A percentile compares a stretch with the other conserved stretches of the same genome.
Evolutionary conservation across 805 yeast genomes (phyloP).

Genomic region (Kuraishia hungarica): DNA sequence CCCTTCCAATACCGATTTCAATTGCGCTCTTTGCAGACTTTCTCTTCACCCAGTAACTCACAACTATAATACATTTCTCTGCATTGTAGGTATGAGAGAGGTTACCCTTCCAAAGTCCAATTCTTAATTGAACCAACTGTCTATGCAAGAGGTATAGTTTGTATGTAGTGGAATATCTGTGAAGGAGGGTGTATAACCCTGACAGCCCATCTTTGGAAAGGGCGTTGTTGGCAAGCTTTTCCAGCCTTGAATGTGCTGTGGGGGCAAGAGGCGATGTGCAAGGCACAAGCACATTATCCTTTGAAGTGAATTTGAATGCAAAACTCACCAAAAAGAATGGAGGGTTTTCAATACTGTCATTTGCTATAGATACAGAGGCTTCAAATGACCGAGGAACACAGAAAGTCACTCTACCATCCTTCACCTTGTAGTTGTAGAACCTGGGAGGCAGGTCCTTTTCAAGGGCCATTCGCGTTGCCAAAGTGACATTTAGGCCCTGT

Average conservation of each 20-base stretch:
- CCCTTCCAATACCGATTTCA: conserved; percentile 49
- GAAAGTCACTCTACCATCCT: conserved; percentile 71
- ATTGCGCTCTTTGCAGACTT: conserved; percentile 43
- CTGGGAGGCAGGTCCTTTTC: conserved; percentile 54
- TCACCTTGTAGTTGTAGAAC: conserved; percentile 54
- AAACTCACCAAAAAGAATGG: conserved; percentile 78
- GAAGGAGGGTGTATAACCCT: conserved; percentile 49
- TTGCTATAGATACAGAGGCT: conserved; percentile 70
- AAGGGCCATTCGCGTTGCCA: conserved; percentile 69
- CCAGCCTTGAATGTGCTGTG: conserved; percentile 33
- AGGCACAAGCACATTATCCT: conserved; percentile 20
- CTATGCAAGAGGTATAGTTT: conserved; percentile 53
- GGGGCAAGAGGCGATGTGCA: conserved; percentile 20
- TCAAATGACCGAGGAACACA: conserved; percentile 57
- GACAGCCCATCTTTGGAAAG: conserved; percentile 35
- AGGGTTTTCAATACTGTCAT: conserved; percentile 41
- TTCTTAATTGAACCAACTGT: conserved; percentile 43
- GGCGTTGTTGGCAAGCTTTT: conserved; percentile 44
- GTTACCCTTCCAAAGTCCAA: conserved; percentile 49
- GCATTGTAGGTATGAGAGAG: conserved; percentile 50
- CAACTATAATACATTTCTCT: conserved; percentile 41
- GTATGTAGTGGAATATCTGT: conserved; percentile 53
- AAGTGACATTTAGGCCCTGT: conserved; percentile 58
- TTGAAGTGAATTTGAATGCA: conserved; percentile 47
- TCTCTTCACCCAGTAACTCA: conserved; percentile 59